These are phyloP conservation scores for Mercurialis annua DNA, from an alignment of 345 rosid genomes.

Conservation along the genomic window DNA sequence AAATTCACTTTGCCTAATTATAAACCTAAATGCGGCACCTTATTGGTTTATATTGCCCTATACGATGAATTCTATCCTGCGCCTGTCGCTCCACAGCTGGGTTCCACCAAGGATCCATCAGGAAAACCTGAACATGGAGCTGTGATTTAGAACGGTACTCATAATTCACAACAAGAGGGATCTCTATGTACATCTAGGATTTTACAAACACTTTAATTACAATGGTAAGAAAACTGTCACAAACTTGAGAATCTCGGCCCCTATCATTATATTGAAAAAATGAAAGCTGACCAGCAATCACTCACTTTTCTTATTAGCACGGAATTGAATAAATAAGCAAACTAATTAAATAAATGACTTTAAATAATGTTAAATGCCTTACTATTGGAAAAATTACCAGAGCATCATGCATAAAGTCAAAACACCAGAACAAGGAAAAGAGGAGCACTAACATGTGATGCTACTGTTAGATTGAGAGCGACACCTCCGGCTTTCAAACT, in stretches of 20 bases:
- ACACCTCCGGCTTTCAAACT: conserved; percentile 97
- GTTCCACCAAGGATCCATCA: conserved; percentile 99
- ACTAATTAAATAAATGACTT: background rate
- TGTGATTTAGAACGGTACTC: background rate
- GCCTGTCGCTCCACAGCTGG: conserved; percentile 98
- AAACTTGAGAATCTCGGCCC: background rate
- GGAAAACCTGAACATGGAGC: conserved; percentile 54
- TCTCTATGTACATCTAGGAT: background rate
- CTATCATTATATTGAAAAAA: too few species aligned
- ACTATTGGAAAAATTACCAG: background rate
- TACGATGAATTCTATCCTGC: conserved; percentile 94
- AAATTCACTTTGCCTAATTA: too few species aligned
- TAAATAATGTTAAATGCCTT: background rate
- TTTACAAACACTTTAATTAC: background rate
- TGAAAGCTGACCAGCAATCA: too few species aligned
- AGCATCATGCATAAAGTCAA: background rate
- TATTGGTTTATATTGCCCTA: conserved; percentile 96
- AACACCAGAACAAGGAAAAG: background rate
- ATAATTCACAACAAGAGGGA: background rate
- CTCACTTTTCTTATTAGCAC: too few species aligned
- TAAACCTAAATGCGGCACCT: conserved; percentile 42
- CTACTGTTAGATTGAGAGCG: conserved; percentile 94
- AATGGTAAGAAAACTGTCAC: background rate
- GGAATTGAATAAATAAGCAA: too few species aligned
- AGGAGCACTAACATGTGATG: conserved; percentile 72